Evolutionary conservation across 1,284 basidiomycete species (phyloP).

Genomic region (Xerocomus cyaneibrunnescens): DNA sequence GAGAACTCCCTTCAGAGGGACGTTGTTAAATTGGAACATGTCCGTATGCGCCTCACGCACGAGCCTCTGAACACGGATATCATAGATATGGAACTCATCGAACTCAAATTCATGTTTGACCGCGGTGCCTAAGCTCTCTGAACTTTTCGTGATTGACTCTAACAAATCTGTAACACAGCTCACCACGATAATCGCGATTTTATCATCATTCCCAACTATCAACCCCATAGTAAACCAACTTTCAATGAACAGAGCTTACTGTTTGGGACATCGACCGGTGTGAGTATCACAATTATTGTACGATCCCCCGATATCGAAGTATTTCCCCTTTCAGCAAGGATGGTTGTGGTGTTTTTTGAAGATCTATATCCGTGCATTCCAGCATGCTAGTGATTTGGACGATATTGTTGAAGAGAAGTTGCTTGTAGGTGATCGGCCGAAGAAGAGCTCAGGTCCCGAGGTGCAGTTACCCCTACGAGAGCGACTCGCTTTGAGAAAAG

Average conservation of each 20-base stretch:
- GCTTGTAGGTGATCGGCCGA: conserved; percentile 74
- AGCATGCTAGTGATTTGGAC: conserved; percentile 73
- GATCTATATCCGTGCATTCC: conserved; percentile 72
- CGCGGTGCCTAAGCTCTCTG: conserved; percentile 50
- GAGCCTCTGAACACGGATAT: conserved; percentile 66
- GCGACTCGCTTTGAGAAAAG: conserved; percentile 49
- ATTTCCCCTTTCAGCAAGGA: conserved; percentile 44
- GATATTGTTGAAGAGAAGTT: conserved; percentile 76
- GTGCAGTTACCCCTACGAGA: conserved; percentile 53
- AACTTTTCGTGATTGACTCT: conserved; percentile 9
- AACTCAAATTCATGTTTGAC: conserved; percentile 80
- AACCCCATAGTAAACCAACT: conserved; percentile 50
- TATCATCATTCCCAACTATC: conserved; percentile 73
- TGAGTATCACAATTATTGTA: conserved; percentile 34
- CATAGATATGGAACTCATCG: conserved; percentile 77
- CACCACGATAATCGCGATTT: conserved; percentile 85
- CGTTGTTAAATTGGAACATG: conserved; percentile 74
- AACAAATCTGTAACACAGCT: conserved; percentile 38
- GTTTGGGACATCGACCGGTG: conserved; percentile 61
- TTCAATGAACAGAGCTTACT: conserved; percentile 68
- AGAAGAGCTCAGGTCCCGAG: conserved; percentile 53
- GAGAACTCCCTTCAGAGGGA: conserved; percentile 81
- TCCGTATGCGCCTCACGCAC: conserved; percentile 77
- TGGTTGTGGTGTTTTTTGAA: conserved; percentile 74
- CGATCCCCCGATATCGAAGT: conserved; percentile 4